These are phyloP conservation scores for Euphorbia peplus DNA, from an alignment of 345 rosid species.

Conservation along the genomic window DNA sequence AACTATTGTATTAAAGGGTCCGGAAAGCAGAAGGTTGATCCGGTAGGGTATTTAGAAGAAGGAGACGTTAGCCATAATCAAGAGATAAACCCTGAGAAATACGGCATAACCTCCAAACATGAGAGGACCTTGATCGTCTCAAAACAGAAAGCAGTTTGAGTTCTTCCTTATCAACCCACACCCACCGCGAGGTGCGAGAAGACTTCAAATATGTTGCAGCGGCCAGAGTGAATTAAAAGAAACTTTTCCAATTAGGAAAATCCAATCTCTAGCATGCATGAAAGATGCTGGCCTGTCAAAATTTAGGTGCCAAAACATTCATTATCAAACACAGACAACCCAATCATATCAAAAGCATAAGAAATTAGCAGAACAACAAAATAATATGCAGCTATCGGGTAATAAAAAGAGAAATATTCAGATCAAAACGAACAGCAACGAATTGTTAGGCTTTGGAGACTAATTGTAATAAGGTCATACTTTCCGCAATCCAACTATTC, in stretches of 20 bases:
- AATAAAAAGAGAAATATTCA: not conserved
- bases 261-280: constrained; percentile 34
- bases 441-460: too few species aligned
- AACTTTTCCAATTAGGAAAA: constrained; percentile 45
- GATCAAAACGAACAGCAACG: not conserved
- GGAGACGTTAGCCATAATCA: constrained; percentile 85
- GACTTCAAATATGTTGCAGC: constrained; percentile 55
- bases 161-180: constrained; percentile 72
- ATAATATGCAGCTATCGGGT: not conserved
- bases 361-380: not conserved
- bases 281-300: constrained; percentile 36
- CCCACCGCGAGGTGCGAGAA: constrained; percentile 95
- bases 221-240: constrained; percentile 94
- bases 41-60: constrained; percentile 23
- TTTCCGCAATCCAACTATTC: too few species aligned
- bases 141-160: constrained; percentile 50
- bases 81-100: constrained; percentile 78
- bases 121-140: constrained; percentile 75
- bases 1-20: constrained; percentile 17
- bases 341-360: not conserved
- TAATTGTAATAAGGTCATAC: too few species aligned
- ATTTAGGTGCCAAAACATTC: not conserved
- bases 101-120: constrained; percentile 90
- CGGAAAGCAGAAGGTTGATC: constrained; percentile 30
- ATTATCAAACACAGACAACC: not conserved